Evolutionary conservation across 257 asterid species (phyloP).

Genomic region (Solanum verrucosum): DNA sequence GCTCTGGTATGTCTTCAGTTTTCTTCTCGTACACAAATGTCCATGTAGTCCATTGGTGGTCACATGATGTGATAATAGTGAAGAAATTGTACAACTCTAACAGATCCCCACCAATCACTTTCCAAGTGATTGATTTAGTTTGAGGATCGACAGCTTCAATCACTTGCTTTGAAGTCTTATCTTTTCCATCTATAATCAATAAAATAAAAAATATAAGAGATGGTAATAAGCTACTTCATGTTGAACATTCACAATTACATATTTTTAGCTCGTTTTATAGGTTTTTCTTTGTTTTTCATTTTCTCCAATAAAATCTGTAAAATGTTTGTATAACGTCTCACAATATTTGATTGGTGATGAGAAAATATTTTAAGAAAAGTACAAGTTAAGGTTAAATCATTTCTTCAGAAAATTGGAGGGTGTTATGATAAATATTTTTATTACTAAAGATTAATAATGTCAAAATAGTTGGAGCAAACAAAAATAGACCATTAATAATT

Average conservation of each 20-base stretch:
- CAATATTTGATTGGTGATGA: neutral
- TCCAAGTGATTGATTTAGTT: neutral
- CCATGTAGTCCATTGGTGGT: neutral
- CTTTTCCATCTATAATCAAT: neutral
- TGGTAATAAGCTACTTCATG: neutral
- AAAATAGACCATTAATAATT: too few species aligned
- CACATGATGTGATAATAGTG: neutral
- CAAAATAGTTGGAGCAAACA: neutral
- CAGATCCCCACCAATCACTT: neutral
- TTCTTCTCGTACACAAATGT: neutral
- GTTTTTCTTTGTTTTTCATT: neutral
- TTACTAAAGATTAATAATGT: neutral
- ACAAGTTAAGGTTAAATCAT: neutral
- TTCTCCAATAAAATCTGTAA: neutral
- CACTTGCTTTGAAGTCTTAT: neutral
- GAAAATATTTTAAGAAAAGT: neutral
- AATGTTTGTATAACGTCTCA: neutral
- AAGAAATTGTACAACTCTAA: neutral
- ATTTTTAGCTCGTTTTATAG: neutral
- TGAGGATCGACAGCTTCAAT: neutral
- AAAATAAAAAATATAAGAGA: neutral
- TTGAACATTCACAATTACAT: neutral
- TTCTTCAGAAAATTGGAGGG: neutral
- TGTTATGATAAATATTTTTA: neutral
- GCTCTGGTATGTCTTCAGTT: neutral